Evolutionary conservation across 169 alveolate genomes (phyloP).

Genomic region (Plasmodium reichenowi): DNA sequence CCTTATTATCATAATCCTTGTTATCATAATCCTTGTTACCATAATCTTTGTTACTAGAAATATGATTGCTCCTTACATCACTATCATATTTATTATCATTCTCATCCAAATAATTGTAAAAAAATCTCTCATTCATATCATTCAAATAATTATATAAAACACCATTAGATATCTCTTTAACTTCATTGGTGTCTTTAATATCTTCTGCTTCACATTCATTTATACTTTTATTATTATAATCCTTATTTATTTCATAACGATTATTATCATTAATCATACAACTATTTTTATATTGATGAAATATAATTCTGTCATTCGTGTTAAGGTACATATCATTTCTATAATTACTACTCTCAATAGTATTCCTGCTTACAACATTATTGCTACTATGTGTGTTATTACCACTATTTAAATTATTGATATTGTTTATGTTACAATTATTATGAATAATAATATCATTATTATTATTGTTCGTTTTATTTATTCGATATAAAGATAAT

Average conservation of each 20-base stretch:
- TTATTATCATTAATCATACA: neutral
- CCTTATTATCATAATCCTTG: too few species aligned
- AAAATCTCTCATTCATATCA: neutral
- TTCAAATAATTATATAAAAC: neutral
- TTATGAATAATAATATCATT: neutral
- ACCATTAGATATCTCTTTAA: neutral
- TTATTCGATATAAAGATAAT: too few species aligned
- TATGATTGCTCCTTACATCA: neutral
- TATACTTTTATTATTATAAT: neutral
- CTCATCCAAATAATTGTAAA: neutral
- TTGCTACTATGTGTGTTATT: neutral
- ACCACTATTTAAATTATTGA: neutral
- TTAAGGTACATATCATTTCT: too few species aligned
- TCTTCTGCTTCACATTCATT: conserved; percentile 1
- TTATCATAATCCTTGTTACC: too few species aligned
- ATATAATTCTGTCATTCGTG: neutral
- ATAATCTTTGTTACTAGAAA: neutral
- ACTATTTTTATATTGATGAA: neutral
- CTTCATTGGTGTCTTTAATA: neutral
- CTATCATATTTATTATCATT: neutral
- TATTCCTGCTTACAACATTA: neutral
- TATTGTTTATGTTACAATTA: neutral
- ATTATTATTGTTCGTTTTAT: too few species aligned
- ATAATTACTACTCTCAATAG: neutral
- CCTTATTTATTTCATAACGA: neutral